These are phyloP conservation scores for bread wheat (Triticum aestivum) DNA, from an alignment of 176 grass and related monocot genomes.

Conservation along the genomic window IWGSC_CS_RefSeq_v2.1 NC_057798.1:119894363-119894862, in stretches of 20 bases:
- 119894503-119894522: not conserved
- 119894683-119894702: slow-evolving; percentile 1
- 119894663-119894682: slow-evolving; percentile 15
- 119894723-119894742: not conserved
- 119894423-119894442: not conserved
- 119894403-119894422: not conserved
- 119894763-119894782: slow-evolving; percentile 22
- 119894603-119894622: slow-evolving; percentile 6
- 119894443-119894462: not conserved
- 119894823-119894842: slow-evolving; percentile 8
- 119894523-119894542: not conserved
- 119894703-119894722: slow-evolving; percentile 23
- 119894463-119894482: not conserved
- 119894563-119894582: slow-evolving; percentile 25
- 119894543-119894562: slow-evolving; percentile 40
- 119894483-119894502: not conserved
- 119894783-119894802: slow-evolving; percentile 28
- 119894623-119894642: slow-evolving; percentile 44
- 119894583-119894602: not conserved
- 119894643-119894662: slow-evolving; percentile 15
- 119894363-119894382: not conserved
- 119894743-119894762: not conserved
- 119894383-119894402: not conserved
- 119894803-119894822: slow-evolving; percentile 25
- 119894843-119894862: not conserved